phyloP scores from a whole-genome alignment of 2,329 filamentous ascomycete genomes.

The Karstenula rhodostoma region DNA sequence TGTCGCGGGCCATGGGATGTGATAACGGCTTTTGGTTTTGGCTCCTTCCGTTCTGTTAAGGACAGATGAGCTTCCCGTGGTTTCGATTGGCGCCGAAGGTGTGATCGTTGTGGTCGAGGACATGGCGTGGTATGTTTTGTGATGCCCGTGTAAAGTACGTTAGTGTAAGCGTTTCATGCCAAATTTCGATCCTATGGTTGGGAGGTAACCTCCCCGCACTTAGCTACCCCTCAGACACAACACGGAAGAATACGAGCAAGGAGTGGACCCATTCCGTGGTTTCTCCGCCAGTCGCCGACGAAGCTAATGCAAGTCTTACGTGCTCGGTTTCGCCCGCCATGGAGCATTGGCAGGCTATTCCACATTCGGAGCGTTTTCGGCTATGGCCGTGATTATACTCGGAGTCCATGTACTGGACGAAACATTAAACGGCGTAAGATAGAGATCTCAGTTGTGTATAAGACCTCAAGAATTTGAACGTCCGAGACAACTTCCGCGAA shows the following conservation, averaged over 20 bases:
- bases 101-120: conserved; percentile 1
- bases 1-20: conserved; percentile 44
- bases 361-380: not conserved
- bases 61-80: not conserved
- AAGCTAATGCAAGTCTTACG: not conserved
- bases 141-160: not conserved
- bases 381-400: not conserved
- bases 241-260: not conserved
- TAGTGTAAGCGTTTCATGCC: not conserved
- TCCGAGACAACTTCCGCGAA: no score
- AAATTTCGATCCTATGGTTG: not conserved
- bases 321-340: not conserved
- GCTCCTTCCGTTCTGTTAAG: not conserved
- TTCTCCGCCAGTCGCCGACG: not conserved
- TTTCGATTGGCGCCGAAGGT: not conserved
- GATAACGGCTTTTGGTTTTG: conserved; percentile 8
- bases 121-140: not conserved
- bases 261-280: not conserved
- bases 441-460: not conserved
- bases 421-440: not conserved
- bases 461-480: not conserved
- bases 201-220: not conserved
- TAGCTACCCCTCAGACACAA: not conserved
- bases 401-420: no score
- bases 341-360: not conserved